Evolutionary conservation across 2,329 filamentous ascomycete genomes (phyloP), one percentile per base, ranked within the genome.

Genomic region (Passalora sequoiae): DNA sequence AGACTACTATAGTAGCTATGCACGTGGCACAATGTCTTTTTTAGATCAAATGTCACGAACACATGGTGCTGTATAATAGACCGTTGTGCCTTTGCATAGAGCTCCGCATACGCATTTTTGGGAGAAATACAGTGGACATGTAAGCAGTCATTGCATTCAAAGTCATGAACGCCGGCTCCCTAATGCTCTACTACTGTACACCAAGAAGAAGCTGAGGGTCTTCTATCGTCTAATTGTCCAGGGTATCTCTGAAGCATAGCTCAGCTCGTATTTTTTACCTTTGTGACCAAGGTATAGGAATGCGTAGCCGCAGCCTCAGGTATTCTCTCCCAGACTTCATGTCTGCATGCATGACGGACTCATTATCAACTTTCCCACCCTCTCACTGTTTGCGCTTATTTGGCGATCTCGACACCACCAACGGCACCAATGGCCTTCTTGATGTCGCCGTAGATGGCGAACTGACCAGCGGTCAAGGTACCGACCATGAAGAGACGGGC

Each of bases 361-460:
- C 27, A 20, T 38, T 22, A 19, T 13, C 19, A 19, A 15, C 33
- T 20, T 1, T n/a, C 3, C 9, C 19, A 12, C 10, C 20, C n/a
- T 31, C 6, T 3, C 25, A 15, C 15, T 8, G 17, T 7, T 24
- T 31, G 15, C 37, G 38, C 37, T 43, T 54, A 54, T 33, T 55
- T 55, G 12, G 66, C 66, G 54, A 88, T 84, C 69, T 89, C 84
- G 24, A 89, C 81, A 69, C 84, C 85, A n/a, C 82, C 83, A 10
- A 75, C 78, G 39, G 85, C 86, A 43, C 82, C 83, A 4, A 88
- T 68, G 0, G 58, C 56, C 49, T 59, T 56, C 49, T 56, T 55
- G 58, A 84, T 72, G 59, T 82, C 77, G 68, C 84, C 87, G 66
- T 94, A 94, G 69, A 94, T 94, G 63, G 85, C 86, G 70, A 92